A percentile compares a stretch with the other conserved stretches of the same genome.
These are phyloP conservation scores for Plasmodium yoelii DNA, from an alignment of 169 alveolate genomes.

Conservation along the genomic window DNA sequence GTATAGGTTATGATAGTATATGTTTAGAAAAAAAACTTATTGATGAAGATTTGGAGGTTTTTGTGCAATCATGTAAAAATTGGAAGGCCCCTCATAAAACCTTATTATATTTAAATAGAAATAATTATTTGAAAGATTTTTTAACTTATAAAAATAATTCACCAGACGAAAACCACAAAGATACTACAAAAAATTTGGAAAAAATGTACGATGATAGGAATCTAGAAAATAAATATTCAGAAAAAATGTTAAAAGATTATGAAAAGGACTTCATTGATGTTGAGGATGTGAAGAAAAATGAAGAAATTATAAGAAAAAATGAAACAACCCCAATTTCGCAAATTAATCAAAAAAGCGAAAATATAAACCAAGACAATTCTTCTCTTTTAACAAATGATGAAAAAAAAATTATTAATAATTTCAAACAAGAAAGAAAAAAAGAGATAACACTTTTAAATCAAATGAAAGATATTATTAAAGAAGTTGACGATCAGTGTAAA, in stretches of 20 bases:
- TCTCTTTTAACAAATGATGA: conserved; percentile 41
- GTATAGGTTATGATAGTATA: conserved; percentile 85
- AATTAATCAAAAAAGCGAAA: not conserved
- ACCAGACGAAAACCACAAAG: conserved; percentile 26
- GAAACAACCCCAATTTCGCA: not conserved
- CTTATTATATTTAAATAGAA: conserved; percentile 56
- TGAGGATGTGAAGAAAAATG: conserved; percentile 12
- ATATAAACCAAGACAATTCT: not conserved
- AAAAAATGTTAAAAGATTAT: conserved; percentile 47
- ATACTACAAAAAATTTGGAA: conserved; percentile 41
- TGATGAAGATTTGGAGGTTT: conserved; percentile 77
- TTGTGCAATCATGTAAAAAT: conserved; percentile 71
- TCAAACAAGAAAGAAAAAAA: conserved; percentile 62
- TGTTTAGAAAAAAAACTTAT: conserved; percentile 81
- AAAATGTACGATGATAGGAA: conserved; percentile 54
- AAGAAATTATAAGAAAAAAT: not conserved
- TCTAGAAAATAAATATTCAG: conserved; percentile 27
- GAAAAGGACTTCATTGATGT: conserved; percentile 48
- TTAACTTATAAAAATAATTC: conserved; percentile 25
- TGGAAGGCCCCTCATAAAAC: conserved; percentile 85
- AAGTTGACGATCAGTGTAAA: conserved; percentile 72
- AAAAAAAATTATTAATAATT: conserved; percentile 59
- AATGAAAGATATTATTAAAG: conserved; percentile 64
- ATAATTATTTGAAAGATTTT: conserved; percentile 63
- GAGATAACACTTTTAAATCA: conserved; percentile 52